Percentiles rank a stretch among this genome's conserved stretches.
These are phyloP conservation scores for Moniliella sp. DNA, from an alignment of 1,284 basidiomycete species.

Conservation along the genomic window DNA sequence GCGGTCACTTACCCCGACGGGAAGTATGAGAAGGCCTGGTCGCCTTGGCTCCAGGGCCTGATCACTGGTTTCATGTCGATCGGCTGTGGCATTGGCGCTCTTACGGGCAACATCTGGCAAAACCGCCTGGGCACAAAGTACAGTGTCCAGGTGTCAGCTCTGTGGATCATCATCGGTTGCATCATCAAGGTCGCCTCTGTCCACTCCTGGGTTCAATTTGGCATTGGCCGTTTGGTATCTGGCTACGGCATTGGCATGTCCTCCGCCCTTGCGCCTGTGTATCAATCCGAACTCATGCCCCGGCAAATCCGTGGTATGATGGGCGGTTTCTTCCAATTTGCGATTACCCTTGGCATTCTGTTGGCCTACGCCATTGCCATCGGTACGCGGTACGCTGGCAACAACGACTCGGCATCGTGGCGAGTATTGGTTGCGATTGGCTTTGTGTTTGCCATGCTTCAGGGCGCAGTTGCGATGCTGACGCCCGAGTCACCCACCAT, in stretches of 20 bases:
- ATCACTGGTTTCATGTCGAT: constrained; percentile 47
- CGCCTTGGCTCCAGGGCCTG: constrained; percentile 37
- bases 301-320: constrained; percentile 54
- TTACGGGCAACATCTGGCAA: constrained; percentile 36
- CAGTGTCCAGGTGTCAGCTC: no score
- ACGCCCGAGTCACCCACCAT: constrained; percentile 56
- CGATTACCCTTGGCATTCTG: constrained; percentile 53
- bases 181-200: constrained; percentile 38
- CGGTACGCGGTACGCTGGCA: no score
- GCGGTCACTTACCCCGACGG: no score
- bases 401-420: constrained; percentile 48
- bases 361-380: constrained; percentile 43
- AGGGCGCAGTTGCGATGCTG: constrained; percentile 48
- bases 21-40: constrained; percentile 36
- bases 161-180: constrained; percentile 48
- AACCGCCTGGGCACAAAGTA: constrained; percentile 49
- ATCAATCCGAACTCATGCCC: constrained; percentile 55
- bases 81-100: constrained; percentile 30
- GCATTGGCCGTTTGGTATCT: constrained; percentile 48
- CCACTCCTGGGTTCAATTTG: constrained; percentile 33
- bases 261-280: constrained; percentile 50
- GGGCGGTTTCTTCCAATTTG: constrained; percentile 45
- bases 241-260: constrained; percentile 37
- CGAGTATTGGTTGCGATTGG: constrained; percentile 50
- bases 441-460: constrained; percentile 48